These are phyloP conservation scores for Euryodendron excelsum DNA, from an alignment of 148 eudicot genomes.

Conservation along the genomic window DNA sequence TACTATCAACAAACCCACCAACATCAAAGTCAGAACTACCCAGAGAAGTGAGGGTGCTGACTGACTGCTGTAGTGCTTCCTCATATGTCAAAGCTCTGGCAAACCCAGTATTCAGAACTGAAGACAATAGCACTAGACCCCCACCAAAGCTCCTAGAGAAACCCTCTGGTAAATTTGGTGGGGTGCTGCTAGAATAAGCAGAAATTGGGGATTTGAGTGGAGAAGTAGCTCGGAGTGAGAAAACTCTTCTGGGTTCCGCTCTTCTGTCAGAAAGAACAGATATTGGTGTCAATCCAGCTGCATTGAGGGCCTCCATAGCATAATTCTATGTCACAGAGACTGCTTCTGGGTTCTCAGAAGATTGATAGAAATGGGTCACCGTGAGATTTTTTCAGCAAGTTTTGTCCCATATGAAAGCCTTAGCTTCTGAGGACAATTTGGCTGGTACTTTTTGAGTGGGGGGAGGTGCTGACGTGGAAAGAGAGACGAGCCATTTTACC, in stretches of 20 bases:
- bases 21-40: slow-evolving; percentile 51
- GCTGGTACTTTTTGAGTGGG: slow-evolving; percentile 27
- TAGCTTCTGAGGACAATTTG: slow-evolving; percentile 10
- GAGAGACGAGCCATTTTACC: slow-evolving; percentile 36
- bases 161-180: slow-evolving; percentile 26
- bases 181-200: slow-evolving; percentile 25
- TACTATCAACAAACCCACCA: slow-evolving; percentile 47
- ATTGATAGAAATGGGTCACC: background rate
- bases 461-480: slow-evolving; percentile 46
- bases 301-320: slow-evolving; percentile 86
- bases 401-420: background rate
- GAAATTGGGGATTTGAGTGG: slow-evolving; percentile 36
- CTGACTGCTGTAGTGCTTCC: slow-evolving; percentile 72
- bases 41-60: slow-evolving; percentile 28
- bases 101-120: slow-evolving; percentile 49
- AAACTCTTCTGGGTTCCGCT: slow-evolving; percentile 57
- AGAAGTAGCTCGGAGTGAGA: slow-evolving; percentile 32
- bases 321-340: slow-evolving; percentile 9
- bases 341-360: slow-evolving; percentile 13
- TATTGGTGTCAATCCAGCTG: slow-evolving; percentile 64
- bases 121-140: slow-evolving; percentile 57
- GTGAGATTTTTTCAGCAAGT: background rate
- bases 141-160: slow-evolving; percentile 39
- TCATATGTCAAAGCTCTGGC: slow-evolving; percentile 80
- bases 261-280: slow-evolving; percentile 64